Percentiles rank a stretch among this genome's conserved stretches.
phyloP scores from a whole-genome alignment of 306 rosid species.

The Parietaria judaica region DNA sequence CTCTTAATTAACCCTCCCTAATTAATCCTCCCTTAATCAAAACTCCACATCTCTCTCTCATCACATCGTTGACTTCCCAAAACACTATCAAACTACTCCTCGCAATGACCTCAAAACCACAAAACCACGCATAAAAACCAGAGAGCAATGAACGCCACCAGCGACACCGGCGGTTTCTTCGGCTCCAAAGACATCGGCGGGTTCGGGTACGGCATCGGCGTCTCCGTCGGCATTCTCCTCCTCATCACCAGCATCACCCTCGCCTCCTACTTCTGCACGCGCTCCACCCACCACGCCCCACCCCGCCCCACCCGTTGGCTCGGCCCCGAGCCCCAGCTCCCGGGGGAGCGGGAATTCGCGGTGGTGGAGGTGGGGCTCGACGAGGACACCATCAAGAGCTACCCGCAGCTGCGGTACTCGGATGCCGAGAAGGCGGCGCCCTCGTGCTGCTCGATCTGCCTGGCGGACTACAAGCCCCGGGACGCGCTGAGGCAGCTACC shows the following conservation, averaged over 20 bases:
- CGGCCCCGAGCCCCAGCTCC: neutral
- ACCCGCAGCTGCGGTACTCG: conserved; percentile 62
- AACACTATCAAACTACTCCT: conserved; percentile 8
- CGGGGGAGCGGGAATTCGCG: conserved; percentile 21
- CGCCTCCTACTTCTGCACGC: conserved; percentile 74
- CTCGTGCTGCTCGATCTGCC: conserved; percentile 70
- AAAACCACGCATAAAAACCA: too few relatives aligned
- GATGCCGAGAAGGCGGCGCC: conserved; percentile 29
- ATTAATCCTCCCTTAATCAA: conserved; percentile 31
- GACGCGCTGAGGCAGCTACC: conserved; percentile 63
- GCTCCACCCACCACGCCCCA: conserved; percentile 23
- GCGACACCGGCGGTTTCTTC: conserved; percentile 40
- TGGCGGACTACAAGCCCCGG: conserved; percentile 56
- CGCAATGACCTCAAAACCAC: conserved; percentile 19
- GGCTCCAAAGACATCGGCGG: conserved; percentile 54
- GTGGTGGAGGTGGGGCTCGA: conserved; percentile 62
- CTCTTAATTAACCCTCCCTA: conserved; percentile 12
- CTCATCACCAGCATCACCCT: conserved; percentile 79
- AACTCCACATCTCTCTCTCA: conserved; percentile 25
- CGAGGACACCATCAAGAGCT: conserved; percentile 51
- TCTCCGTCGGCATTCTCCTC: conserved; percentile 70
- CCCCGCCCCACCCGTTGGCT: conserved; percentile 13
- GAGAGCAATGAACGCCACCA: conserved; percentile 36
- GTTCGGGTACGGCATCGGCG: conserved; percentile 78
- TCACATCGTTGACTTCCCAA: conserved; percentile 46